Evolutionary conservation across 1,139 yeast species (phyloP).

Genomic region (Suhomyces chickasaworum): DNA sequence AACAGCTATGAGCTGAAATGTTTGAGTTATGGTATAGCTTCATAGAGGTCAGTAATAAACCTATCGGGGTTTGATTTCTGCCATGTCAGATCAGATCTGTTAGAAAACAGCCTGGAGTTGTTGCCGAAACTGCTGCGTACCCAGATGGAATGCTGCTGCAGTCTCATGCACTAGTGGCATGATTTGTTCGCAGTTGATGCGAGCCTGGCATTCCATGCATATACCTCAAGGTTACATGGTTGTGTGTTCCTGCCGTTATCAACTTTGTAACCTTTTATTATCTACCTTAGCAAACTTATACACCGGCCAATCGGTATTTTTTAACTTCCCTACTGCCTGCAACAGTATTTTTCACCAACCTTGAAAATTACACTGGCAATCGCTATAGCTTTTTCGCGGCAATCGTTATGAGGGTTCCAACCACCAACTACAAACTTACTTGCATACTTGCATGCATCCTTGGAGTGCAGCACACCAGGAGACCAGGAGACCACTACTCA

Average conservation of each 20-base stretch:
- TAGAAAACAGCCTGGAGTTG: background rate
- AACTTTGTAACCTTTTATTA: background rate
- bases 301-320: background rate
- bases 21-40: too few relatives aligned
- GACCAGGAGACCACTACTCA: background rate
- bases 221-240: background rate
- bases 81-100: background rate
- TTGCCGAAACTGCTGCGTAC: background rate
- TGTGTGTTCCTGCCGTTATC: constrained; percentile 1
- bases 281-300: background rate
- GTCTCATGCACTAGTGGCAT: constrained; percentile 6
- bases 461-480: too few relatives aligned
- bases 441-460: background rate
- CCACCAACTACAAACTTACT: too few relatives aligned
- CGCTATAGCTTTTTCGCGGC: background rate
- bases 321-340: background rate
- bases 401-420: background rate
- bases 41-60: too few relatives aligned
- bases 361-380: background rate
- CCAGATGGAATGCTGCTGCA: background rate
- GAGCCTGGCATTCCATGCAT: constrained; percentile 3
- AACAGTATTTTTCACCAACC: background rate
- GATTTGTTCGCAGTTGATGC: constrained; percentile 3
- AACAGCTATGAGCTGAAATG: too few relatives aligned
- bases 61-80: background rate